Percentiles rank a stretch among this genome's conserved stretches.
phyloP scores from a whole-genome alignment of 1,284 basidiomycete species.

The Phlebopus sp. region DNA sequence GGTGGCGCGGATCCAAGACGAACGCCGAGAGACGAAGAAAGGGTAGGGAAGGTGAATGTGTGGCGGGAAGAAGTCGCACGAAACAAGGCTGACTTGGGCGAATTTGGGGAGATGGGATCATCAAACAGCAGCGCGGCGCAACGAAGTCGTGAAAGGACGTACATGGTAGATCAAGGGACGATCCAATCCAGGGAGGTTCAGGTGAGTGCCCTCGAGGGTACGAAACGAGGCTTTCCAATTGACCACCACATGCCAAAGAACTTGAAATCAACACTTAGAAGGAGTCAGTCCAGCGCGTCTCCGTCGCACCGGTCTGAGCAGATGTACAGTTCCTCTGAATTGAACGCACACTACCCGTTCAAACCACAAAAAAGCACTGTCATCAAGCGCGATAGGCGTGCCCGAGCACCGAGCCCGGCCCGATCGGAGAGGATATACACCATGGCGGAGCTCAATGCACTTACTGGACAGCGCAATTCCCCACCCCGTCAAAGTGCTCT shows the following conservation, averaged over 20 bases:
- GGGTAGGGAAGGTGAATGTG: conserved; percentile 46
- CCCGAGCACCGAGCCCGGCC: conserved; percentile 24
- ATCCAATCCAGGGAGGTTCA: conserved; percentile 21
- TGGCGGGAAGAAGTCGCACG: conserved; percentile 52
- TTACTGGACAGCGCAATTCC: conserved; percentile 26
- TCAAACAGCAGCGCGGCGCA: conserved; percentile 14
- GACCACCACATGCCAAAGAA: background rate
- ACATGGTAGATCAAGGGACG: conserved; percentile 12
- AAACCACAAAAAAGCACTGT: conserved; percentile 19
- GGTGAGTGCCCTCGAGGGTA: conserved; percentile 8
- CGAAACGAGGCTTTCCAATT: background rate
- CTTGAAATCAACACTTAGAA: conserved; percentile 16
- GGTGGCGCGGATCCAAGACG: conserved; percentile 1
- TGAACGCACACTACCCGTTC: conserved; percentile 12
- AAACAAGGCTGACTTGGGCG: conserved; percentile 25
- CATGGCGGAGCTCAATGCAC: conserved; percentile 31
- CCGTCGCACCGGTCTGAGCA: conserved; percentile 25
- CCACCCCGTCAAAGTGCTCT: conserved; percentile 19
- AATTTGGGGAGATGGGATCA: conserved; percentile 24
- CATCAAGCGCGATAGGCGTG: conserved; percentile 20
- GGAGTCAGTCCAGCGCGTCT: conserved; percentile 19
- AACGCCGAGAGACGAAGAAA: conserved; percentile 11
- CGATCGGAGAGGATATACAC: conserved; percentile 35
- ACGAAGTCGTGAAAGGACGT: conserved; percentile 10
- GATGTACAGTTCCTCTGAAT: conserved; percentile 21